Percentiles rank a stretch among this genome's conserved stretches.
Evolutionary conservation across 2,329 filamentous ascomycete species (phyloP).

Genomic region (Stagonosporopsis vannaccii): DNA sequence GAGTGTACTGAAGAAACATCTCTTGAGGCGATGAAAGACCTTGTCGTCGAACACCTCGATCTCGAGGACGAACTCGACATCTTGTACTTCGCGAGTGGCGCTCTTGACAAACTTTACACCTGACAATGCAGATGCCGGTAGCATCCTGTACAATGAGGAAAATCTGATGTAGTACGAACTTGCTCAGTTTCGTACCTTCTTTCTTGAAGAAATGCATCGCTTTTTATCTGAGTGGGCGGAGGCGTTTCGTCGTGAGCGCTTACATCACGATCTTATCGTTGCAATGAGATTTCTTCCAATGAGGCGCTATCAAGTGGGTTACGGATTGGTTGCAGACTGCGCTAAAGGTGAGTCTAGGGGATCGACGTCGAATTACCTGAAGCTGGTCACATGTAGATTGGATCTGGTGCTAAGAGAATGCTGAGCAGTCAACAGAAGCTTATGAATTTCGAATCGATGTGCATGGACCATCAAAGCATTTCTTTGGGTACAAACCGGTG

Average conservation of each 20-base stretch:
- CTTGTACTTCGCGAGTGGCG: no score
- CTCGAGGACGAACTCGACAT: no score
- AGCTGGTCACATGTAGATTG: background rate
- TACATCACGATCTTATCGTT: background rate
- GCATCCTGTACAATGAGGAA: constrained; percentile 8
- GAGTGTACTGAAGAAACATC: no score
- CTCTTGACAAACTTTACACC: no score
- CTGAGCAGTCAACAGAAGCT: no score
- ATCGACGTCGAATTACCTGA: background rate
- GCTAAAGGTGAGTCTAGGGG: background rate
- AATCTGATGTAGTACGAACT: background rate
- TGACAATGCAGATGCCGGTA: background rate
- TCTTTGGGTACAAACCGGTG: constrained; percentile 7
- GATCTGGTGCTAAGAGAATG: background rate
- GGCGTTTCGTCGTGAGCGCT: background rate
- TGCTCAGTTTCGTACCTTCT: background rate
- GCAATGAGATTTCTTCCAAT: background rate
- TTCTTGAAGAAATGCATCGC: background rate
- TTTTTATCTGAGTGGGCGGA: background rate
- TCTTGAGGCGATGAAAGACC: no score
- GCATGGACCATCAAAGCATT: no score
- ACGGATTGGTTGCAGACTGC: background rate
- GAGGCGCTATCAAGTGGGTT: background rate
- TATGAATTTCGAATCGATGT: no score
- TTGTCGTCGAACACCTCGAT: no score